These are phyloP conservation scores for Saussurea involucrata DNA, from an alignment of 129 eudicot species.

Conservation along the genomic window DNA sequence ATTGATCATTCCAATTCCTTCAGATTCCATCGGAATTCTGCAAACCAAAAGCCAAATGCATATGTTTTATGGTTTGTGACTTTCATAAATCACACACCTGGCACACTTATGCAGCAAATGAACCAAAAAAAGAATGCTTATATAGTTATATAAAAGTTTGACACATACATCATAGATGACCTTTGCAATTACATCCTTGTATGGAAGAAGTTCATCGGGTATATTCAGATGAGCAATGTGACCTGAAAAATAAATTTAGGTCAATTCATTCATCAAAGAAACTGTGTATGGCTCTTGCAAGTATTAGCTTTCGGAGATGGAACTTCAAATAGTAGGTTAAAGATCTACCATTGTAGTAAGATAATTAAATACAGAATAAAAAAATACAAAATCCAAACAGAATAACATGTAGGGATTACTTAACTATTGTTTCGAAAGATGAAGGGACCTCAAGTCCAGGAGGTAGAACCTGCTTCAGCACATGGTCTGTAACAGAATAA, in stretches of 20 bases:
- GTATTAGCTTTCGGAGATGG: neutral
- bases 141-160: neutral
- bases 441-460: constrained; percentile 89
- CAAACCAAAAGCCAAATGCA: too few relatives aligned
- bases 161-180: constrained; percentile 92
- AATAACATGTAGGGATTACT: constrained; percentile 40
- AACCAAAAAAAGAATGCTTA: neutral
- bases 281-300: neutral
- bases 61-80: neutral
- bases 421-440: constrained; percentile 98
- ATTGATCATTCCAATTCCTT: too few relatives aligned
- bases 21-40: too few relatives aligned
- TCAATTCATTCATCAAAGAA: constrained; percentile 27
- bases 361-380: neutral
- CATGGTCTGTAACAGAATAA: constrained; percentile 58
- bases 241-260: constrained; percentile 58
- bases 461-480: constrained; percentile 90
- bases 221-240: constrained; percentile 97
- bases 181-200: constrained; percentile 88
- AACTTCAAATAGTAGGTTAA: neutral
- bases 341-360: neutral
- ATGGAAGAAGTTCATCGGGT: constrained; percentile 78
- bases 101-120: neutral
- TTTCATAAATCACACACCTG: neutral
- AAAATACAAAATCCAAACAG: neutral